phyloP scores from a whole-genome alignment of 306 rosid genomes.

The Prunus armeniaca region DNA sequence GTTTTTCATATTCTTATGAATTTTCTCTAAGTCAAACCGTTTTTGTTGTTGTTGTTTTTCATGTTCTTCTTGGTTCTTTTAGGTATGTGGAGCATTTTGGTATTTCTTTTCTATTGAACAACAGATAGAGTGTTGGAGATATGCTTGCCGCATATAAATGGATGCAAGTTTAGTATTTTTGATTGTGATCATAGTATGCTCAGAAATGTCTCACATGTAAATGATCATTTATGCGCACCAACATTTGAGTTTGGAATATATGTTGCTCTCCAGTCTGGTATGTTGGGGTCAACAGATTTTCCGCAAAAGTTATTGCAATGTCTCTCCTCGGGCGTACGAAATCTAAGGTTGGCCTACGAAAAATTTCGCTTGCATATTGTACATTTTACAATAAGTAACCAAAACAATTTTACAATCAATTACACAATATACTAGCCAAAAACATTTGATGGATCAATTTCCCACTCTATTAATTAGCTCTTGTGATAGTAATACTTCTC shows the following conservation, averaged over 20 bases:
- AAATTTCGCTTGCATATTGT: too few species aligned
- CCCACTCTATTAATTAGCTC: too few species aligned
- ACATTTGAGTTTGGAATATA: conserved; percentile 8
- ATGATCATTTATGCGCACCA: neutral
- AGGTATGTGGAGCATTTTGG: neutral
- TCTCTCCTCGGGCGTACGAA: conserved; percentile 38
- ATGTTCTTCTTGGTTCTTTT: too few species aligned
- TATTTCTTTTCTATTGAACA: conserved; percentile 2
- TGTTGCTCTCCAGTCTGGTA: neutral
- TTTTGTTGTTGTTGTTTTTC: too few species aligned
- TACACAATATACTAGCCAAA: too few species aligned
- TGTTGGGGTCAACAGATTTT: neutral
- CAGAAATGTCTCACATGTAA: neutral
- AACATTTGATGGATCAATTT: too few species aligned
- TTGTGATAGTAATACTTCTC: too few species aligned
- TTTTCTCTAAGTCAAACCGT: too few species aligned
- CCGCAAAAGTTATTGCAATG: conserved; percentile 20
- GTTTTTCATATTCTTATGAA: too few species aligned
- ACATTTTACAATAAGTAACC: too few species aligned
- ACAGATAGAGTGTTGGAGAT: neutral
- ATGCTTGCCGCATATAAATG: neutral
- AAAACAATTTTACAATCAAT: too few species aligned
- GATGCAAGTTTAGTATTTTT: neutral
- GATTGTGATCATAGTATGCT: neutral
- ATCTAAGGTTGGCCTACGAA: conserved; percentile 14